These are phyloP conservation scores for Starmerella ratchasimensis DNA, from an alignment of 805 yeast genomes.

Conservation along the genomic window DNA sequence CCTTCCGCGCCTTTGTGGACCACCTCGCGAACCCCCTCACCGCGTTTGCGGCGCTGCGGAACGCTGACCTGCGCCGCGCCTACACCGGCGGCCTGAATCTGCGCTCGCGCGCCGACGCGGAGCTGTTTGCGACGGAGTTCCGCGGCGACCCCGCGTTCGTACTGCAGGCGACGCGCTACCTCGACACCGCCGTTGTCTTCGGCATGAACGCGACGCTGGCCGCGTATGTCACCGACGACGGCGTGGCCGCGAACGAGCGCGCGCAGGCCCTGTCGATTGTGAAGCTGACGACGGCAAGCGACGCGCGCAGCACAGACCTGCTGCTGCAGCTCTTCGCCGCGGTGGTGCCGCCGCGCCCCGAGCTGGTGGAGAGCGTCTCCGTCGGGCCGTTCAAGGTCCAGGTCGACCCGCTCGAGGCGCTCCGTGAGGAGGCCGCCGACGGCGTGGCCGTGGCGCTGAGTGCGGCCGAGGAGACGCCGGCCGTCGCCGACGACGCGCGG, in stretches of 20 bases:
- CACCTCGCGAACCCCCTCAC: neutral
- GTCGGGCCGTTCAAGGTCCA: slow-evolving; percentile 83
- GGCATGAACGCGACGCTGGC: neutral
- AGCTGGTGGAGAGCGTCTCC: slow-evolving; percentile 29
- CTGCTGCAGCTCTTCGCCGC: neutral
- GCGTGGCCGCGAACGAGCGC: neutral
- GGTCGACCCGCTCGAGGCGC: slow-evolving; percentile 62
- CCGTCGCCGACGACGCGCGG: neutral
- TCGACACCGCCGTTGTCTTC: neutral
- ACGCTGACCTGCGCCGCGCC: neutral
- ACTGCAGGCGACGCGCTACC: neutral
- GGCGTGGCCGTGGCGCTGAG: slow-evolving; percentile 36
- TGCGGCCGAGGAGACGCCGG: no score
- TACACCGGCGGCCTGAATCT: neutral
- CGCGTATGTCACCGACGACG: neutral
- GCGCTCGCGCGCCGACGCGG: neutral
- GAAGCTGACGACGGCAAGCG: neutral
- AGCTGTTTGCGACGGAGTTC: slow-evolving; percentile 2
- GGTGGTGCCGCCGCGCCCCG: slow-evolving; percentile 3
- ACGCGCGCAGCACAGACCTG: neutral
- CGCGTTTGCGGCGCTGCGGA: neutral
- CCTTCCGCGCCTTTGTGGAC: neutral
- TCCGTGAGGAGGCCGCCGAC: slow-evolving; percentile 60
- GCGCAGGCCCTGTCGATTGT: slow-evolving; percentile 4
- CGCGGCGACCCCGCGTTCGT: slow-evolving; percentile 2